A percentile compares a stretch with the other conserved stretches of the same genome.
These are phyloP conservation scores for Lactarius hengduanensis DNA, from an alignment of 768 basidiomycete species.

Conservation along the genomic window DNA sequence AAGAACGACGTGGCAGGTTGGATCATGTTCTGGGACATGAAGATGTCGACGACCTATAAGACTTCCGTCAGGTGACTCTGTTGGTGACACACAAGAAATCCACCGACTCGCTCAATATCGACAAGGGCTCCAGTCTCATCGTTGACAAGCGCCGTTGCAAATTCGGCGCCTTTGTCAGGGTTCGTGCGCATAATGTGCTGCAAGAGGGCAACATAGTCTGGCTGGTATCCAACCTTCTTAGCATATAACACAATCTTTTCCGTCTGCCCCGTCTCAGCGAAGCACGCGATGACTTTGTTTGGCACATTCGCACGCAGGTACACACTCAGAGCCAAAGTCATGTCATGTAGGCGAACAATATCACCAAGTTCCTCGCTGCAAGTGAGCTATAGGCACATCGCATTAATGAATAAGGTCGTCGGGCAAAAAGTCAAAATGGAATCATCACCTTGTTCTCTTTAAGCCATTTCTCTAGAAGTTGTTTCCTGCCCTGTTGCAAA, in stretches of 20 bases:
- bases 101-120: constrained; percentile 82
- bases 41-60: constrained; percentile 90
- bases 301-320: constrained; percentile 97
- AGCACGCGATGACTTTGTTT: constrained; percentile 98
- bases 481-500: constrained; percentile 92
- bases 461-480: constrained; percentile 97
- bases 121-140: constrained; percentile 91
- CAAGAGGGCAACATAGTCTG: constrained; percentile 88
- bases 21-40: constrained; percentile 99
- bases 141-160: constrained; percentile 91
- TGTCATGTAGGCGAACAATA: constrained; percentile 90
- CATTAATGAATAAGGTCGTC: constrained; percentile 1
- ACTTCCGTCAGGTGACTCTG: constrained; percentile 9
- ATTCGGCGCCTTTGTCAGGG: constrained; percentile 97
- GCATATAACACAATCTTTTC: constrained; percentile 98
- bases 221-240: constrained; percentile 93
- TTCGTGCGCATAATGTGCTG: constrained; percentile 97
- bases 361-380: constrained; percentile 99
- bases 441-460: constrained; percentile 92
- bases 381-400: constrained; percentile 62
- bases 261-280: constrained; percentile 97
- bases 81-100: neutral
- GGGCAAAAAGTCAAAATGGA: neutral
- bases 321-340: constrained; percentile 96
- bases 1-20: constrained; percentile 98